Conservation (phyloP, 257 asterid species). For the Verbascum thapsus region DNA sequence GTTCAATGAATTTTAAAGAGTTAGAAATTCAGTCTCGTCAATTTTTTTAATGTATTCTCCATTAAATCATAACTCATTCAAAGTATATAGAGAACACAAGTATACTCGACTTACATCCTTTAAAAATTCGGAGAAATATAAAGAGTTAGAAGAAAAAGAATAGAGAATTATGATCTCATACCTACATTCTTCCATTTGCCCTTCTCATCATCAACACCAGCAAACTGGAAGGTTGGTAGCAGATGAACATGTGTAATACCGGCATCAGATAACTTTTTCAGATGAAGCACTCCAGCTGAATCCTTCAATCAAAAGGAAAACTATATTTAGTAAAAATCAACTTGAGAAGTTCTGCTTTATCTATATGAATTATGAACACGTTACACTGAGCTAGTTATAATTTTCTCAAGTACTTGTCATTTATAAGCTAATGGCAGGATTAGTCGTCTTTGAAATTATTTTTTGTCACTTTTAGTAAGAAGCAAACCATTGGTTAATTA, state of each 20-base stretch:
- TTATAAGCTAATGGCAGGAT: conserved; percentile 7
- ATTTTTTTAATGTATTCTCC: background rate
- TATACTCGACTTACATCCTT: background rate
- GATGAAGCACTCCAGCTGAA: conserved; percentile 84
- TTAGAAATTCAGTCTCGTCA: background rate
- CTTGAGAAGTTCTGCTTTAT: background rate
- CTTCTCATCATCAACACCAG: conserved; percentile 81
- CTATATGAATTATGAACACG: background rate
- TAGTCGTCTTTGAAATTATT: background rate
- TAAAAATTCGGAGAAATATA: conserved; percentile 14
- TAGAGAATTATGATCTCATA: conserved; percentile 26
- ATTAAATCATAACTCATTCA: background rate
- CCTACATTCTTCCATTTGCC: conserved; percentile 81
- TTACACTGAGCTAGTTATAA: conserved; percentile 8
- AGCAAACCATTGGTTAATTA: conserved; percentile 20
- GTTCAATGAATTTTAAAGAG: background rate
- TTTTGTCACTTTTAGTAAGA: background rate
- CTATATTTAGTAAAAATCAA: conserved; percentile 11
- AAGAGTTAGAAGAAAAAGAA: conserved; percentile 18
- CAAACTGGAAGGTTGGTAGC: conserved; percentile 91
- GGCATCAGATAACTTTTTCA: conserved; percentile 72
- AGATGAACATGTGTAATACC: conserved; percentile 90
- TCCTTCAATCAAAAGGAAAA: conserved; percentile 55
- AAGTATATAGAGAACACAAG: background rate
- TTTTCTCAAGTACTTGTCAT: conserved; percentile 17